phyloP scores from a whole-genome alignment of 2,329 filamentous ascomycete species.

The Didymella glomerata region DNA sequence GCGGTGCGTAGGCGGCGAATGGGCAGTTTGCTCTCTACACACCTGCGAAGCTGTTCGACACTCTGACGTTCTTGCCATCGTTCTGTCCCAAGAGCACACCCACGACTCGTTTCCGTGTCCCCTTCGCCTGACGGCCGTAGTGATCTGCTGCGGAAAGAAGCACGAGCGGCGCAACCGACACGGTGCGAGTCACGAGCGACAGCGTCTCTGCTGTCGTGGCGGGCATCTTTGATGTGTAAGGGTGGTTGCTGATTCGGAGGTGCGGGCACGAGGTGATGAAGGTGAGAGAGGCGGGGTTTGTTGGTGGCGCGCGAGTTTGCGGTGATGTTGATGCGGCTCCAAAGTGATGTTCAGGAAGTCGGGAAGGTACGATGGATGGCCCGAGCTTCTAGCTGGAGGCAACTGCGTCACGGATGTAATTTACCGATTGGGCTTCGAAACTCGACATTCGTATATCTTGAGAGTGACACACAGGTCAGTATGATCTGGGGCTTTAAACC shows the following conservation, averaged over 20 bases:
- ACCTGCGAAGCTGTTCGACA: conserved; percentile 99
- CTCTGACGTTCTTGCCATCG: conserved; percentile 92
- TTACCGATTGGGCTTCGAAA: background rate
- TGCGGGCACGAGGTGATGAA: conserved; percentile 9
- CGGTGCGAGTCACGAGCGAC: conserved; percentile 90
- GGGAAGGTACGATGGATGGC: conserved; percentile 24
- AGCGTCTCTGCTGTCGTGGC: conserved; percentile 96
- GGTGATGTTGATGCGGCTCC: conserved; percentile 48
- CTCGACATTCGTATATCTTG: background rate
- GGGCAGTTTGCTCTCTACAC: conserved; percentile 42
- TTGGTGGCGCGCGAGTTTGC: conserved; percentile 28
- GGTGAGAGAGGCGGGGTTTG: conserved; percentile 23
- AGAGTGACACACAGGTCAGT: background rate
- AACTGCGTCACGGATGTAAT: conserved; percentile 29
- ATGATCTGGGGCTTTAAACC: too few relatives aligned
- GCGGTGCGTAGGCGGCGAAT: conserved; percentile 26
- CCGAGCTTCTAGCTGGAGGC: conserved; percentile 32
- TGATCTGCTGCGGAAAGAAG: conserved; percentile 98
- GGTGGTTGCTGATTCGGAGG: conserved; percentile 3
- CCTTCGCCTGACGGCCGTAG: conserved; percentile 93
- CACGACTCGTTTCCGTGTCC: conserved; percentile 86
- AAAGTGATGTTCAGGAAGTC: conserved; percentile 43
- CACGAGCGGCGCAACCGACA: conserved; percentile 96
- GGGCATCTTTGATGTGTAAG: conserved; percentile 70
- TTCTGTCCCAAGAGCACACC: conserved; percentile 95